Evolutionary conservation across 2,329 filamentous ascomycete species (phyloP), one percentile per base, ranked within the genome.

Genomic region (Aureobasidium sp.): DNA sequence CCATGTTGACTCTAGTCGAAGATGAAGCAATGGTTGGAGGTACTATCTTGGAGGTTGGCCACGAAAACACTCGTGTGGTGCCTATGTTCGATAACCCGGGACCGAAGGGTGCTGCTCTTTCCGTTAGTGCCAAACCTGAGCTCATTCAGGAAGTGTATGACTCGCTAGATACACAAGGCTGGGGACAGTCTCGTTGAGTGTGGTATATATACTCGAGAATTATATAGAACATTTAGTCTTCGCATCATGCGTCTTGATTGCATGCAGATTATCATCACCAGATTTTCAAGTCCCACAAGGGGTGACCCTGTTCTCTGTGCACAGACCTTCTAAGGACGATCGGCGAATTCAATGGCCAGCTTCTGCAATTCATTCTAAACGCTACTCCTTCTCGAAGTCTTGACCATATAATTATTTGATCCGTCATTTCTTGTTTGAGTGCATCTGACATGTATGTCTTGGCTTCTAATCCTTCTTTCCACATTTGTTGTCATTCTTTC

Each of bases 1-100:
- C 80, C 2, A 86, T 86, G 83, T 64, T 85, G 61, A 74, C 77
- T 45, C 78, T 82, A 62, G 71, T 84, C 44, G 79, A 82, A 64
- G 79, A 82, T 49, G 72, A 77, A 4, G 73, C 76, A 32, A 71
- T 83, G 45, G 69, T 69, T 1, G 81, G 79, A 3, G 81, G 82
- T 0, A 80, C 76, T 16, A 76, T 85, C 15, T 67, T 86, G 45
- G 83, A 86, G 69, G 81, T 86, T 1, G 78, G 79, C 3, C 79
- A 80, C 66, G 70, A 68, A 10, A 76, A 76, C 39, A 80, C 81
- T 52, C 75, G 83, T 49, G 69, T 72, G 45, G 83, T 86, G 1
- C 72, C 73, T 63, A 71, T 75, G 62, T 77, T 77, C 58, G 80
- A 81, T 63, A 83, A 85, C 68, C 78, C 80, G 0, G 83, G 82